Evolutionary conservation across 805 yeast genomes (phyloP).

Genomic region (Kodamaea kaohsiungensis): DNA sequence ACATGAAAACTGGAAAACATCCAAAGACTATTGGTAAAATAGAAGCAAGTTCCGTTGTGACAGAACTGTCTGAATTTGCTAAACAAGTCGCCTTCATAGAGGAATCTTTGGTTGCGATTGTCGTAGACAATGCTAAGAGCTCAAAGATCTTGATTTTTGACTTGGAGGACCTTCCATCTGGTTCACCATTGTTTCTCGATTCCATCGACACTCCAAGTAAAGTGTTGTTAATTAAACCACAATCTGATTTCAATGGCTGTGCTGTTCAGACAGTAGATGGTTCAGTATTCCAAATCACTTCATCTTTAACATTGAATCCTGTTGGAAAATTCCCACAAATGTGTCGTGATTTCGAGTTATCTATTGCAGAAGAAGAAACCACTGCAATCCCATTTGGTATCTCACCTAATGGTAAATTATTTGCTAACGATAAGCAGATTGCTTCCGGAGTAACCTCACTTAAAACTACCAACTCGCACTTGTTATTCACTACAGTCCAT

Average conservation of each 20-base stretch:
- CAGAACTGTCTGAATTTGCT: slow-evolving; percentile 40
- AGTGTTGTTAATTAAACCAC: slow-evolving; percentile 56
- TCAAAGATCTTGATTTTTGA: slow-evolving; percentile 57
- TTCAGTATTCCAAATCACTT: slow-evolving; percentile 43
- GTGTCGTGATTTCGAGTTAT: slow-evolving; percentile 58
- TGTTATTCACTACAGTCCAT: slow-evolving; percentile 86
- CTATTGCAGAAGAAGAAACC: slow-evolving; percentile 22
- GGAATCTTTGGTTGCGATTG: slow-evolving; percentile 54
- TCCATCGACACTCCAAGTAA: slow-evolving; percentile 49
- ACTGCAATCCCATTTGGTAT: slow-evolving; percentile 63
- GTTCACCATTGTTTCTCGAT: slow-evolving; percentile 33
- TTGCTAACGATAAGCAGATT: slow-evolving; percentile 57
- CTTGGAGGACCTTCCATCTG: slow-evolving; percentile 41
- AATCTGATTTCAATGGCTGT: slow-evolving; percentile 51
- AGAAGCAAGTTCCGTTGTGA: slow-evolving; percentile 24
- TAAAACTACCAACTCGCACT: slow-evolving; percentile 65
- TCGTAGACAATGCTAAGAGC: slow-evolving; percentile 52
- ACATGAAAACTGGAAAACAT: slow-evolving; percentile 48
- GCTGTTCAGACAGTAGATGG: slow-evolving; percentile 69
- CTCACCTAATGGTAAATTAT: slow-evolving; percentile 73
- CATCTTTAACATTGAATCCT: slow-evolving; percentile 22
- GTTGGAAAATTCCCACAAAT: slow-evolving; percentile 65
- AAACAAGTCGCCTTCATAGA: slow-evolving; percentile 66
- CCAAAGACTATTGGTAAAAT: slow-evolving; percentile 44
- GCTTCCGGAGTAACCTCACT: slow-evolving; percentile 82